Conservation (phyloP, 108 stramenopile species). For the Epithemia pelagica region DNA sequence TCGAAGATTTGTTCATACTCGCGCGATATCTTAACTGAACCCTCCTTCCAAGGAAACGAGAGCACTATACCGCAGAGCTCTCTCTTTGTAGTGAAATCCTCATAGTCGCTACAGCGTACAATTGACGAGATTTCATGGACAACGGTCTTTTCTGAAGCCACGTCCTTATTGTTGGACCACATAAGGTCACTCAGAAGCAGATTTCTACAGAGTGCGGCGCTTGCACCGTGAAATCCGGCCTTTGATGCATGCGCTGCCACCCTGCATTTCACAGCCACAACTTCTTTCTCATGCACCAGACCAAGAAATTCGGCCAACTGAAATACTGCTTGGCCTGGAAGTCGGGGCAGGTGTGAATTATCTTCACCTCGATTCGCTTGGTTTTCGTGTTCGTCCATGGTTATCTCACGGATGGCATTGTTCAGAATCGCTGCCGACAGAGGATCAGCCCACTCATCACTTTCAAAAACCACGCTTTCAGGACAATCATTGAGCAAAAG, state of each 20-base stretch:
- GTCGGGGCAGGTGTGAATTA: neutral
- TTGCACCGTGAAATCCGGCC: slow-evolving; percentile 1
- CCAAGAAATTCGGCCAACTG: slow-evolving; percentile 4
- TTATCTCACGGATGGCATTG: slow-evolving; percentile 1
- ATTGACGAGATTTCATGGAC: neutral
- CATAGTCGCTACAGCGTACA: neutral
- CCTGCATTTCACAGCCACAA: neutral
- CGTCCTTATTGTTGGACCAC: neutral
- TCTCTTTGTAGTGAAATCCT: slow-evolving; percentile 4
- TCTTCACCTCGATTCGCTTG: neutral
- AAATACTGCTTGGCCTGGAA: slow-evolving; percentile 5
- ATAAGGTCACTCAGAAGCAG: neutral
- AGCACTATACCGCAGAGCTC: neutral
- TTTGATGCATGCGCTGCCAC: neutral
- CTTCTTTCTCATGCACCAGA: neutral
- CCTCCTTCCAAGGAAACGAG: neutral
- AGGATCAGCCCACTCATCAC: neutral
- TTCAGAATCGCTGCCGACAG: neutral
- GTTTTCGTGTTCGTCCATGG: neutral
- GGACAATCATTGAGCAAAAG: neutral
- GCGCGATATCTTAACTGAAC: neutral
- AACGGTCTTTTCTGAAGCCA: neutral
- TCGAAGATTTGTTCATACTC: neutral
- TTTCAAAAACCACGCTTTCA: neutral
- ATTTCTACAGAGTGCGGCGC: neutral